Percentiles rank a stretch among this genome's conserved stretches.
phyloP scores from a whole-genome alignment of 768 basidiomycete genomes.

The Agaricus subrufescens region DNA sequence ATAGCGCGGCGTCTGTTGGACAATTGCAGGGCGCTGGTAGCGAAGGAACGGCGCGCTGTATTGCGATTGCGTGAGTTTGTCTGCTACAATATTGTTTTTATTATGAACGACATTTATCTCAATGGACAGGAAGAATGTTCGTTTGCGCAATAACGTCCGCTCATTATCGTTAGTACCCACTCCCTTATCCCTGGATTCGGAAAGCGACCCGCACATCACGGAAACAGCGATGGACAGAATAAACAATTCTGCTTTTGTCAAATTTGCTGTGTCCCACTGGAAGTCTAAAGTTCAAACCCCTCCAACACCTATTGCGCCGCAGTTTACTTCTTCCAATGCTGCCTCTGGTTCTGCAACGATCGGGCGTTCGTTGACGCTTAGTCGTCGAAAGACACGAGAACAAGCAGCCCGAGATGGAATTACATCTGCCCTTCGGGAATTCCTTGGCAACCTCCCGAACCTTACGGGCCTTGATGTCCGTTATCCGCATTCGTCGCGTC shows the following conservation, averaged over 20 bases:
- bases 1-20: not conserved
- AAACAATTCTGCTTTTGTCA: not conserved
- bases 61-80: constrained; percentile 1
- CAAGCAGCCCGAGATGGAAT: not conserved
- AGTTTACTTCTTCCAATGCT: not conserved
- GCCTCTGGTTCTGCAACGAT: not conserved
- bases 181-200: not conserved
- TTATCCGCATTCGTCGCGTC: not conserved
- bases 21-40: not conserved
- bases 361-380: not conserved
- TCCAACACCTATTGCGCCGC: not conserved
- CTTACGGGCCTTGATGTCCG: not conserved
- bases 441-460: not conserved
- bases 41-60: not conserved
- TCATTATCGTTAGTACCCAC: constrained; percentile 1
- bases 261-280: not conserved
- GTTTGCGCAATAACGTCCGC: not conserved
- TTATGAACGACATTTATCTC: not conserved
- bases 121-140: not conserved
- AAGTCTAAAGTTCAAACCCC: constrained; percentile 1
- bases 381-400: not conserved
- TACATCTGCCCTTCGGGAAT: not conserved
- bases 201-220: not conserved
- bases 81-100: not conserved
- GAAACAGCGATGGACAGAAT: not conserved